Evolutionary conservation across 768 basidiomycete genomes (phyloP).

Genomic region (Termitomyces sp.): DNA sequence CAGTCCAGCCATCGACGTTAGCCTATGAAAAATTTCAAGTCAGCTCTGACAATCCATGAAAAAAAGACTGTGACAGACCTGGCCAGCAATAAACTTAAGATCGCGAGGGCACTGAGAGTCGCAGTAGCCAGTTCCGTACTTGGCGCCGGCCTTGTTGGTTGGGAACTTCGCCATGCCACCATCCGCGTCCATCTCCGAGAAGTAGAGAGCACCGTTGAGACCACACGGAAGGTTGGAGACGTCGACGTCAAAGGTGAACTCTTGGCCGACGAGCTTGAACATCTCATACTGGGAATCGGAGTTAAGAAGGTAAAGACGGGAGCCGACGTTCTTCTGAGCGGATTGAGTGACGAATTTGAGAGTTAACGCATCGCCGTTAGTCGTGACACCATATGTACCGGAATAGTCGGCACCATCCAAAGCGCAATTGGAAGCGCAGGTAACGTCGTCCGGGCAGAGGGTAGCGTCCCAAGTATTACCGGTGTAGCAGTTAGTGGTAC

Average conservation of each 20-base stretch:
- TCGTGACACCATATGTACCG: slow-evolving; percentile 49
- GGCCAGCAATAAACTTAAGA: not conserved
- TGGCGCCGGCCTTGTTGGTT: not conserved
- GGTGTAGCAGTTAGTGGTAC: slow-evolving; percentile 45
- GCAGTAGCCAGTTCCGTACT: not conserved
- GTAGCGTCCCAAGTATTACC: slow-evolving; percentile 50
- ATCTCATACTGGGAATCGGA: slow-evolving; percentile 7
- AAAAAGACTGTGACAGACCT: not conserved
- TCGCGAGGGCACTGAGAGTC: not conserved
- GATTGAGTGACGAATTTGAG: slow-evolving; percentile 43
- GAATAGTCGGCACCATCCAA: slow-evolving; percentile 43
- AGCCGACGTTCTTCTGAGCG: slow-evolving; percentile 33
- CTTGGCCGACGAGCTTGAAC: slow-evolving; percentile 5
- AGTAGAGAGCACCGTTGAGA: slow-evolving; percentile 2
- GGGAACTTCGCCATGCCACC: not conserved
- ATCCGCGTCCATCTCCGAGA: slow-evolving; percentile 2
- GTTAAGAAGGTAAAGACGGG: slow-evolving; percentile 9
- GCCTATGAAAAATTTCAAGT: slow-evolving; percentile 25
- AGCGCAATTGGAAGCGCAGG: slow-evolving; percentile 39
- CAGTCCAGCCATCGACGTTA: slow-evolving; percentile 40
- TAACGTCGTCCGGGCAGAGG: slow-evolving; percentile 42
- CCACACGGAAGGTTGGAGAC: slow-evolving; percentile 2
- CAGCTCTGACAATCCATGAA: not conserved
- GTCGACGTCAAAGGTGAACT: slow-evolving; percentile 2
- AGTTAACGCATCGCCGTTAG: slow-evolving; percentile 33